Evolutionary conservation across 495 filamentous ascomycete genomes (phyloP), one percentile per base, ranked within the genome.

Genomic region (Clohesyomyces aquaticus): DNA sequence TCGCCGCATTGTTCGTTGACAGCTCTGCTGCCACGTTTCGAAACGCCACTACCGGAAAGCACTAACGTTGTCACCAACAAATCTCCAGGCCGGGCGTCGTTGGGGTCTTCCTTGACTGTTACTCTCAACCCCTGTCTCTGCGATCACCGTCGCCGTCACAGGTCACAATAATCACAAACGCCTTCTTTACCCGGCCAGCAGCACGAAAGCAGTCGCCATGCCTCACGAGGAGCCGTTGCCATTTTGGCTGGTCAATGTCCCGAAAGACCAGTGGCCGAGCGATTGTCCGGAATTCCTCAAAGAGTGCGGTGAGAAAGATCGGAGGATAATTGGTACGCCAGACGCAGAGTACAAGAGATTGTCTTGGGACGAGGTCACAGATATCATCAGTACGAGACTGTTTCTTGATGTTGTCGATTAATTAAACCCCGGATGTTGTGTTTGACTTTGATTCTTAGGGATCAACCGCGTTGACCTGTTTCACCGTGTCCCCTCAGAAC

Each of bases 211-310:
- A 16, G 14, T 16, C 23, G 46, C 22, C n/a, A 71, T 71, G 68
- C 64, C 68, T 10, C 54, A 67, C 63, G 59, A 67, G 45, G 66
- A 70, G 38, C 65, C 58, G 32, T 48, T 74, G 38, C 88, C 89
- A 1, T 96, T 87, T 78, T 96, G 90, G 90, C 84, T 89, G 43
- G 80, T 90, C 65, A 95, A 96, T 73, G 75, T 94, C 16, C 87
- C 88, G 3, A 77, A 73, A 18, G 67, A 77, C 22, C 73, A 85
- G 66, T 82, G 88, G 75, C 82, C 85, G 4, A 67, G 72, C 14
- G 77, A 83, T 27, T 95, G 91, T 68, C 91, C 91, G 0, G 78
- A 79, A 26, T 93, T 84, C 73, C 82, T 96, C 42, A 71, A 67
- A 21, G 76, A 82, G 65, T 71, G 85, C 46, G 77, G 75, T 23